Conservation (phyloP, 495 filamentous ascomycete species). For the Penicillium samsonianum region DNA sequence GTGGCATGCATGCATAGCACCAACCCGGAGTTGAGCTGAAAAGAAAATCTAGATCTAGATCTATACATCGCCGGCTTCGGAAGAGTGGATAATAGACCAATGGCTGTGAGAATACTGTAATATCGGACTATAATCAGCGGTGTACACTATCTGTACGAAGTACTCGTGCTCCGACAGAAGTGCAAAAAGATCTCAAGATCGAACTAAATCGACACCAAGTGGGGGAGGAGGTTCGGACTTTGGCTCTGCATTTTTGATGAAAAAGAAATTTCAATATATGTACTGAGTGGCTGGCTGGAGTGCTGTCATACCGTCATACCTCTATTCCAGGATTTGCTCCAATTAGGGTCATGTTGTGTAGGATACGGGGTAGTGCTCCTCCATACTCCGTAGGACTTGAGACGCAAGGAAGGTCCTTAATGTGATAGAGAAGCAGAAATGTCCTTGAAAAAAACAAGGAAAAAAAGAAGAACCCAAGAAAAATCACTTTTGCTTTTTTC, state of each 20-base stretch:
- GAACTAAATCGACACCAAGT: conserved; percentile 16
- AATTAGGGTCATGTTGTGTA: neutral
- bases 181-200: conserved; percentile 20
- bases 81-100: neutral
- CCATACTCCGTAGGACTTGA: conserved; percentile 1
- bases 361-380: neutral
- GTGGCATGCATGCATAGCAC: conserved; percentile 1
- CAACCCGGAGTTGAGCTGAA: neutral
- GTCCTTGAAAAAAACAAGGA: neutral
- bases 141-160: conserved; percentile 14
- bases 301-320: conserved; percentile 4
- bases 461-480: neutral
- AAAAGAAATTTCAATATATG: neutral
- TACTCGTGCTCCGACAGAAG: neutral
- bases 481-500: neutral
- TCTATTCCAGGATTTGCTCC: neutral
- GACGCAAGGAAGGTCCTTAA: conserved; percentile 2
- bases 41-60: neutral
- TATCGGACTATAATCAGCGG: conserved; percentile 14
- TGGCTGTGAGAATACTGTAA: neutral
- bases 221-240: conserved; percentile 5
- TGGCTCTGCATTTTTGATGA: neutral
- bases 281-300: conserved; percentile 10
- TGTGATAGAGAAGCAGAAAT: neutral
- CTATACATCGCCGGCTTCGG: neutral